Evolutionary conservation across 2,329 filamentous ascomycete species (phyloP), one percentile per base, ranked within the genome.

Genomic region (Davidsoniella eucalypti): DNA sequence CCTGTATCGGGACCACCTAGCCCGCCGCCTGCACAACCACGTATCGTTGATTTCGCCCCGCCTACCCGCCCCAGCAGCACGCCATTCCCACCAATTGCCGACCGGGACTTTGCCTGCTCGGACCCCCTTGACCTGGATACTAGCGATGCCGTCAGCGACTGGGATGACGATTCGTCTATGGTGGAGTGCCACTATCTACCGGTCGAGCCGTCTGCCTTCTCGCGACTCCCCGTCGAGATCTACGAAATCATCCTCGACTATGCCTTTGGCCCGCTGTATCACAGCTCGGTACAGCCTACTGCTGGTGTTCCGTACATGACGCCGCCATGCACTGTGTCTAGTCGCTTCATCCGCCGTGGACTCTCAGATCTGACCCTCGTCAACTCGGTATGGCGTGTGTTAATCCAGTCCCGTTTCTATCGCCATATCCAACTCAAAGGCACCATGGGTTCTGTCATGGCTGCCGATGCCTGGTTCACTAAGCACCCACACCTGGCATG

Each of bases 371-470:
- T 86, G 52, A 75, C 82, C 2, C 64, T 83, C 47, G 76, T 80
- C 44, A 76, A 69, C 57, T 68, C 63, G 3, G 64, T 72, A n/a
- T 87, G 82, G 82, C 73, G 79, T 45, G 65, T 69, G 36, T 59
- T 86, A 51, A 76, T 87, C 17, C 83, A 87, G 60, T 73, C 82
- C 59, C 72, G 82, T 37, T 71, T 87, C 2, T 87, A 84, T 63
- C 72, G 82, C 40, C 82, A 85, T 61, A 76, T 87, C 65, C 85
- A 86, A 63, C 67, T 87, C 57, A 83, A 84, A 64, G 82, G 80
- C 0, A 84, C 80, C 0, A 66, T 74, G 37, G 69, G 74, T n/a
- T 80, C 73, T 14, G 64, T 84, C 39, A 65, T 73, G 40, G 69
- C 77, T 44, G 75, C 80, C 5, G 67, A 73, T 55, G 55, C 65